These are phyloP conservation scores for Vaccinium darrowii DNA, from an alignment of 148 eudicot species.

Conservation along the genomic window DNA sequence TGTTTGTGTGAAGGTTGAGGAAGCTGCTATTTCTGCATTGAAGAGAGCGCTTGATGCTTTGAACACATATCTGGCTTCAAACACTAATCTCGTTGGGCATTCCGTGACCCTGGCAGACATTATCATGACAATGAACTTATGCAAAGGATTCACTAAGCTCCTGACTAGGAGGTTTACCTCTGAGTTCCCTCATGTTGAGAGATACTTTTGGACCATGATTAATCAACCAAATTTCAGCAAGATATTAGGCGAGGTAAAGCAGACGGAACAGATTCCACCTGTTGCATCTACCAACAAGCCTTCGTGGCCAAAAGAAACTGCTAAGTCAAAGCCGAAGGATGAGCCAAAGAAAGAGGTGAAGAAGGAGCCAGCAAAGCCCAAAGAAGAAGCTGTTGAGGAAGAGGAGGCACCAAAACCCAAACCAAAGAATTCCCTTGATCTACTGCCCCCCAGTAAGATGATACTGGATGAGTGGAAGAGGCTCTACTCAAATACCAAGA, in stretches of 20 bases:
- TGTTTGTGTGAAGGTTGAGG: constrained; percentile 52
- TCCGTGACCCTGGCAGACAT: constrained; percentile 73
- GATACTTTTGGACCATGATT: constrained; percentile 76
- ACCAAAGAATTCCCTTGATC: constrained; percentile 77
- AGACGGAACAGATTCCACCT: constrained; percentile 53
- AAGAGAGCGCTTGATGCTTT: constrained; percentile 67
- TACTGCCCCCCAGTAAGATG: constrained; percentile 84
- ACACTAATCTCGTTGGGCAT: constrained; percentile 69
- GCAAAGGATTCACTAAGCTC: constrained; percentile 34
- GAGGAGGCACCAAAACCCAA: constrained; percentile 88
- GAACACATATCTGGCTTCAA: constrained; percentile 62
- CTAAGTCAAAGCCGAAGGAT: constrained; percentile 52
- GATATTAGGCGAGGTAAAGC: constrained; percentile 60
- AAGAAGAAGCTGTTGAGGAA: constrained; percentile 40
- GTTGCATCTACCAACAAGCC: constrained; percentile 48
- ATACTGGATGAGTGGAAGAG: constrained; percentile 89
- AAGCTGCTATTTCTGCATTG: constrained; percentile 54
- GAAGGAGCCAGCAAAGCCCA: constrained; percentile 52
- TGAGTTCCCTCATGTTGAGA: constrained; percentile 76
- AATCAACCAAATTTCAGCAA: constrained; percentile 74
- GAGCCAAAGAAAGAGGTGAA: constrained; percentile 62
- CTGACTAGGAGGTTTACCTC: constrained; percentile 70
- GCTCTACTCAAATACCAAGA: constrained; percentile 80
- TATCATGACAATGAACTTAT: constrained; percentile 53
- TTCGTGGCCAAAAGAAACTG: constrained; percentile 49